Evolutionary conservation across 2,329 filamentous ascomycete genomes (phyloP), one percentile per base, ranked within the genome.

Genomic region (Beauveria rudraprayagi): DNA sequence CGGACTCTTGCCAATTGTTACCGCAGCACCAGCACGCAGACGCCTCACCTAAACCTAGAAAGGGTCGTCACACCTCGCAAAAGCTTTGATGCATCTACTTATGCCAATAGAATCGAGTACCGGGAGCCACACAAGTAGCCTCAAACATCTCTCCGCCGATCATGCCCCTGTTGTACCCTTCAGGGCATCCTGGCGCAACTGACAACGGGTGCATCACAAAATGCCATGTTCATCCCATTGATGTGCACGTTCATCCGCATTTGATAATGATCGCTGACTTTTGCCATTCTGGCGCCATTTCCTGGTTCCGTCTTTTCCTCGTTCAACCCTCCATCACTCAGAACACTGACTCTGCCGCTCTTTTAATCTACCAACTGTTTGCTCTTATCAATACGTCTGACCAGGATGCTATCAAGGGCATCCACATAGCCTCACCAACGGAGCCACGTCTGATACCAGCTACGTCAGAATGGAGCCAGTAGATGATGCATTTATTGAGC

Each of bases 401-500:
- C 57, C n/a, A 53, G 57, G 51, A 54, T 61, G 51, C 51, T 61
- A 48, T 61, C 48, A 54, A 60, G 19, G 22, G 58, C 58, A 61
- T 61, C 58, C 58, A 61, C 58, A 55, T 61, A 37, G 58, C 51
- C 43, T 55, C 41, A 55, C 51, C 43, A 52, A 61, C 58, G 51
- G 58, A 48, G 58, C 51, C 51, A 41, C 51, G 47, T 47, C 47
- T 55, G n/a, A 22, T 47, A 48, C 51, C 51, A 55, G 30, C 50
- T 48, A 55, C 58, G 58, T 55, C 58, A 61, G 58, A 55, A 40
- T 61, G 58, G 58, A 43, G 43, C 41, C 50, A 6, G 30, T 55
- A 19, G 9, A 60, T 28, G 28, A 54, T 54, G 41, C 41, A 40
- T 60, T 54, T 26, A 16, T 48, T 48, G 34, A 54, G 37, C 41